These are phyloP conservation scores for Hippophae gyantsensis DNA, from an alignment of 306 rosid species.

Conservation along the genomic window DNA sequence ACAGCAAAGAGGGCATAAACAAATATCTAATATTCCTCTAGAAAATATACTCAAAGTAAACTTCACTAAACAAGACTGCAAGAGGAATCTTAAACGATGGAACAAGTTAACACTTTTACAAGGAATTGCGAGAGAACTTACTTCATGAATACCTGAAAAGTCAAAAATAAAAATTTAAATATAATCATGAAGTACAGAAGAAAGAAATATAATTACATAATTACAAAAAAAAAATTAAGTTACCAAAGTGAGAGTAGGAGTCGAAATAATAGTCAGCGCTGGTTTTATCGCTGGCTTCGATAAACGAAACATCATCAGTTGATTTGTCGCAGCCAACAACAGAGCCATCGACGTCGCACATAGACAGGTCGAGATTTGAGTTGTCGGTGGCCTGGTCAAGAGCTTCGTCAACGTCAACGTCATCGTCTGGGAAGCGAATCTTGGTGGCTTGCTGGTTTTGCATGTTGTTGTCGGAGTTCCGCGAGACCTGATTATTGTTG, in stretches of 20 bases:
- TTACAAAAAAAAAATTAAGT: neutral
- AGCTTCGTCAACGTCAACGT: constrained; percentile 16
- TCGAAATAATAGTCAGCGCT: constrained; percentile 98
- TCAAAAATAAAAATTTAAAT: constrained; percentile 1
- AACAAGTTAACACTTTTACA: constrained; percentile 4
- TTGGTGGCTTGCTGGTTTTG: constrained; percentile 23
- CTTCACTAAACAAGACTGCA: neutral
- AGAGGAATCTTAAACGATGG: constrained; percentile 1
- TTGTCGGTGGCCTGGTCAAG: constrained; percentile 44
- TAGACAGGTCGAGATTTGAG: constrained; percentile 73
- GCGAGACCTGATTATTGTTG: constrained; percentile 17
- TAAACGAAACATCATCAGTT: constrained; percentile 21
- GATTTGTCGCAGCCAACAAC: constrained; percentile 14
- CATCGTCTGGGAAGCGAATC: constrained; percentile 51
- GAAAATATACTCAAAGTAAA: neutral
- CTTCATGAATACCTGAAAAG: constrained; percentile 96
- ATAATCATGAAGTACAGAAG: too few relatives aligned
- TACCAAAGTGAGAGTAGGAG: constrained; percentile 99
- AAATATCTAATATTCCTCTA: neutral
- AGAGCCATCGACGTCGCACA: constrained; percentile 40
- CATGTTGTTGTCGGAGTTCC: constrained; percentile 13
- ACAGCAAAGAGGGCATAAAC: neutral
- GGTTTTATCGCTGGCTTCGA: constrained; percentile 60
- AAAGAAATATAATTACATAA: neutral
- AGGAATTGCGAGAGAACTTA: constrained; percentile 38